These are phyloP conservation scores for Myochromella boudieri DNA, from an alignment of 768 basidiomycete species.

Conservation along the genomic window DNA sequence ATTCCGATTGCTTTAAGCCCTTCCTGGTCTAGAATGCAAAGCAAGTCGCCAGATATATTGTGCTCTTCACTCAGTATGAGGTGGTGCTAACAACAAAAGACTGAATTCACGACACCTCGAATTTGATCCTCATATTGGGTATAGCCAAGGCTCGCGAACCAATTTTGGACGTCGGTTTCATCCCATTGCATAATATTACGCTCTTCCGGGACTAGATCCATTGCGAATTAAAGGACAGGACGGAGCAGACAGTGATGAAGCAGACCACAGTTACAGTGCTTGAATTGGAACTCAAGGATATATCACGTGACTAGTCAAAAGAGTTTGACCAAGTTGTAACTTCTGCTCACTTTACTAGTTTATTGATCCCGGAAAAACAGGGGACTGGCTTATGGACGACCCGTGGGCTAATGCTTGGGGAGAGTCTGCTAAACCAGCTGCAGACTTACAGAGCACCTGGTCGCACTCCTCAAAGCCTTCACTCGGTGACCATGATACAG, in stretches of 20 bases:
- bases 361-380: no score
- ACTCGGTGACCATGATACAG: constrained; percentile 32
- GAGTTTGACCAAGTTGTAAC: no score
- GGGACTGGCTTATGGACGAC: constrained; percentile 56
- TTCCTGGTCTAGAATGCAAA: constrained; percentile 83
- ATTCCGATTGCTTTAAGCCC: constrained; percentile 86
- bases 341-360: no score
- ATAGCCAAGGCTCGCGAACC: constrained; percentile 75
- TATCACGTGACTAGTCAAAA: no score
- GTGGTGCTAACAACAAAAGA: constrained; percentile 5
- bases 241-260: not conserved
- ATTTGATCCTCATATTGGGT: constrained; percentile 84
- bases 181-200: constrained; percentile 64
- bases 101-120: constrained; percentile 45
- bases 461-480: constrained; percentile 2
- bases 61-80: constrained; percentile 59
- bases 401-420: constrained; percentile 76
- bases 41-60: constrained; percentile 87
- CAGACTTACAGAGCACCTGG: constrained; percentile 3
- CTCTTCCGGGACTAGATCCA: constrained; percentile 36
- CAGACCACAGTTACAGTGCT: not conserved
- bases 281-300: no score
- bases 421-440: constrained; percentile 37
- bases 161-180: constrained; percentile 76
- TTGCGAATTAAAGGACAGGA: constrained; percentile 15